Percentiles rank a stretch among this genome's conserved stretches.
Evolutionary conservation across 2,329 filamentous ascomycete species (phyloP).

Genomic region (Colletotrichum sp.): DNA sequence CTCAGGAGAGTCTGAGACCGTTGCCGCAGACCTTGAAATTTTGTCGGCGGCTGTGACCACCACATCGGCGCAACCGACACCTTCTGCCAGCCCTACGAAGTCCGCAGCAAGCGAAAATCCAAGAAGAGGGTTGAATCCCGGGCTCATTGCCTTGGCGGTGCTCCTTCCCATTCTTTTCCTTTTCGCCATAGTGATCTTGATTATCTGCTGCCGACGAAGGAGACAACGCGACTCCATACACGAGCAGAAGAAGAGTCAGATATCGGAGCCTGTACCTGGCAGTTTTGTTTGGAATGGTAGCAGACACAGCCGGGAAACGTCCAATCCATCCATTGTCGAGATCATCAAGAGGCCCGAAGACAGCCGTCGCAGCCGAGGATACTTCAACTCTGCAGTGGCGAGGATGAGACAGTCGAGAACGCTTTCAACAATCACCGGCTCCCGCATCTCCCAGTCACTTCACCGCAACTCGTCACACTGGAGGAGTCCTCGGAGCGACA

Average conservation of each 20-base stretch:
- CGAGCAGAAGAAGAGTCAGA: constrained; percentile 28
- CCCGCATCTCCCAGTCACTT: constrained; percentile 10
- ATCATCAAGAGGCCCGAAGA: constrained; percentile 24
- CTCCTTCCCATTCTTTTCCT: constrained; percentile 15
- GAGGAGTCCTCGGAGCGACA: constrained; percentile 10
- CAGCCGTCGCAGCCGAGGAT: constrained; percentile 13
- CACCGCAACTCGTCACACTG: constrained; percentile 11
- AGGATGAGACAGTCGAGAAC: constrained; percentile 17
- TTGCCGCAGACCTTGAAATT: constrained; percentile 42
- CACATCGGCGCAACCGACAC: constrained; percentile 26
- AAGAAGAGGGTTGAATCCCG: neutral
- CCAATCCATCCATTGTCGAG: constrained; percentile 20
- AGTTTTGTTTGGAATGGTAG: constrained; percentile 30
- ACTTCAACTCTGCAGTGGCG: constrained; percentile 17
- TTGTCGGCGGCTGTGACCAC: constrained; percentile 28
- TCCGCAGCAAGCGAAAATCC: constrained; percentile 21
- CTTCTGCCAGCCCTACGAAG: constrained; percentile 27
- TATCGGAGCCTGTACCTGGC: constrained; percentile 35
- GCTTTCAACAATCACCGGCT: constrained; percentile 19
- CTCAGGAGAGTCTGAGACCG: constrained; percentile 38
- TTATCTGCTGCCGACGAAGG: constrained; percentile 33
- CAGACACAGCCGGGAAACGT: constrained; percentile 7
- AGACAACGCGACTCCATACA: constrained; percentile 18
- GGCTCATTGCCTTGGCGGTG: constrained; percentile 18
- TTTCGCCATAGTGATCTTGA: constrained; percentile 16